Conservation (phyloP, 352 stramenopile species). For the Pythium aquatile region DNA sequence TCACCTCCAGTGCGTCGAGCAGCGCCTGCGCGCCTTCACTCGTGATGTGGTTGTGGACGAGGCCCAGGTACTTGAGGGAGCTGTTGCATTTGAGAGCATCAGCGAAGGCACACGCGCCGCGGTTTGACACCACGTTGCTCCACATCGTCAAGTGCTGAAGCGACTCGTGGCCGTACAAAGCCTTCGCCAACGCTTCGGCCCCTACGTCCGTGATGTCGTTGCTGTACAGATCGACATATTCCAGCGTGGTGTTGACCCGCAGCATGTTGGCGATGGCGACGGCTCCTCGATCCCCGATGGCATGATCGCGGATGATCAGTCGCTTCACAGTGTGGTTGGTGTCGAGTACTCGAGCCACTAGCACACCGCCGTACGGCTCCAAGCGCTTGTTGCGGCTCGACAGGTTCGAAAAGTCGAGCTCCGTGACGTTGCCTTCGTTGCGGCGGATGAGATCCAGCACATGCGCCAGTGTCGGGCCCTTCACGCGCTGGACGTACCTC, state of each 20-base stretch:
- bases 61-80: conserved; percentile 53
- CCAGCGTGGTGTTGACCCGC: conserved; percentile 61
- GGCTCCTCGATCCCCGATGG: conserved; percentile 61
- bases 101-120: conserved; percentile 44
- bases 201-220: conserved; percentile 72
- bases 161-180: conserved; percentile 71
- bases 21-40: conserved; percentile 43
- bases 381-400: conserved; percentile 56
- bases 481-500: conserved; percentile 12
- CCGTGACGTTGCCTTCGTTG: conserved; percentile 62
- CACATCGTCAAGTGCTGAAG: conserved; percentile 53
- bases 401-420: conserved; percentile 71
- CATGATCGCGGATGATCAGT: conserved; percentile 67
- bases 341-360: conserved; percentile 65
- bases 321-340: conserved; percentile 60
- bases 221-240: conserved; percentile 65
- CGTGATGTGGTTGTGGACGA: conserved; percentile 63
- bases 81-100: conserved; percentile 65
- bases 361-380: conserved; percentile 44
- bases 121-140: conserved; percentile 65
- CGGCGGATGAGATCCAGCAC: conserved; percentile 53
- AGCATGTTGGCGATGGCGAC: conserved; percentile 70
- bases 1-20: conserved; percentile 62
- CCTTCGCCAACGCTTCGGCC: conserved; percentile 54
- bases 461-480: conserved; percentile 52